Conservation (phyloP, 805 yeast genomes). For the Wickerhamomyces sydowiorum region DNA sequence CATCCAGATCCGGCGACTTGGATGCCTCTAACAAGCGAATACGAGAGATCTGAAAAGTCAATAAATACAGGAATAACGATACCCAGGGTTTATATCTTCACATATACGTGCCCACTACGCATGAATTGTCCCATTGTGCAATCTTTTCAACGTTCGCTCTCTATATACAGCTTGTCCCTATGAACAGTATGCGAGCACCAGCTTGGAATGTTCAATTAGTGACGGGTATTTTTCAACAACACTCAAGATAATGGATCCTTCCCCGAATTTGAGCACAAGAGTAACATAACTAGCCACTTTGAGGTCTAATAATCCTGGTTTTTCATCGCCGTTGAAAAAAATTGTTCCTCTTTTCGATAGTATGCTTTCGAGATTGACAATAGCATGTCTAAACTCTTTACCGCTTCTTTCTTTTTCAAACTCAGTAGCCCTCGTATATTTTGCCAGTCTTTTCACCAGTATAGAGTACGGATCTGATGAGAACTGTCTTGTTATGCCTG, state of each 20-base stretch:
- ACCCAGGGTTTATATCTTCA: too few species aligned
- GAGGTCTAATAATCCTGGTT: conserved; percentile 24
- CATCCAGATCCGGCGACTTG: too few species aligned
- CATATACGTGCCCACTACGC: too few species aligned
- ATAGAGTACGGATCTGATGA: conserved; percentile 2
- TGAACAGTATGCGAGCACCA: conserved; percentile 8
- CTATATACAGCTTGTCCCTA: not conserved
- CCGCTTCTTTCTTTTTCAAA: conserved; percentile 15
- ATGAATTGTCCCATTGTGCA: too few species aligned
- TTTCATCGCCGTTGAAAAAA: conserved; percentile 9
- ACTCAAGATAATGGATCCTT: conserved; percentile 2
- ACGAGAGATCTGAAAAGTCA: too few species aligned
- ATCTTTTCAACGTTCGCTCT: not conserved
- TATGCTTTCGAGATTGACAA: conserved; percentile 21
- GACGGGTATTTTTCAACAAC: conserved; percentile 4
- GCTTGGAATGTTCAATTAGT: conserved; percentile 14
- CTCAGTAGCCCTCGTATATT: conserved; percentile 4
- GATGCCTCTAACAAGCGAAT: too few species aligned
- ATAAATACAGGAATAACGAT: too few species aligned
- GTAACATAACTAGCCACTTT: conserved; percentile 28
- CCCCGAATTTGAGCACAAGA: conserved; percentile 18
- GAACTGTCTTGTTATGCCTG: conserved; percentile 18
- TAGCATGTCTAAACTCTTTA: conserved; percentile 16
- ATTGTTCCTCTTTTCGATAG: conserved; percentile 10
- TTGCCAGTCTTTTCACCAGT: conserved; percentile 5